phyloP scores from a whole-genome alignment of 2,329 filamentous ascomycete genomes.

The Seiridium cupressi region DNA sequence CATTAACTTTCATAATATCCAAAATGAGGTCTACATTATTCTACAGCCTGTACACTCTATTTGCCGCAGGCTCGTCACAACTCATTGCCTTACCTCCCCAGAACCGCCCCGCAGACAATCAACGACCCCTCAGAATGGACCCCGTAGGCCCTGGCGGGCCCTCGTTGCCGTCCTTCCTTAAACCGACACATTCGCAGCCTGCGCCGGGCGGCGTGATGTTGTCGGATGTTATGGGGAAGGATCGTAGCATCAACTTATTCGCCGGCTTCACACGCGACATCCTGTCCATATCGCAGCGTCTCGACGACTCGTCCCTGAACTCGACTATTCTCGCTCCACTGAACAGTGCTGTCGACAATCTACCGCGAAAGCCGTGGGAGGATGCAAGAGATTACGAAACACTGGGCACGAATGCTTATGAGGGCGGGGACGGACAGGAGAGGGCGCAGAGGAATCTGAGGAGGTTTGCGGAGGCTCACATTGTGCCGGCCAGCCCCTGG shows the following conservation, averaged over 20 bases:
- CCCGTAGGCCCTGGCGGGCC: conserved; percentile 14
- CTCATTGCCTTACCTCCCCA: conserved; percentile 18
- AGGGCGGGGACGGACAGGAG: conserved; percentile 71
- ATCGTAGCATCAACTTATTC: conserved; percentile 80
- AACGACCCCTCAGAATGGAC: conserved; percentile 30
- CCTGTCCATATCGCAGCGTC: conserved; percentile 62
- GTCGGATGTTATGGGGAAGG: conserved; percentile 79
- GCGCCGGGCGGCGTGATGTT: conserved; percentile 60
- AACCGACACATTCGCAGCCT: conserved; percentile 16
- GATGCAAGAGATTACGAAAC: conserved; percentile 69
- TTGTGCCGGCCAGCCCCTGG: conserved; percentile 78
- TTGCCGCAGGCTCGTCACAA: conserved; percentile 16
- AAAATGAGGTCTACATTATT: conserved; percentile 3
- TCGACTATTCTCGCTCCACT: conserved; percentile 85
- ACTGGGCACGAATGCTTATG: conserved; percentile 70
- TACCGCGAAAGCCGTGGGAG: conserved; percentile 88
- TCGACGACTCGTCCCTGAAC: conserved; percentile 65
- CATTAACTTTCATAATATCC: background rate
- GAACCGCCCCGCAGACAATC: conserved; percentile 16
- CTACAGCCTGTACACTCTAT: background rate
- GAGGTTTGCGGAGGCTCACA: conserved; percentile 82
- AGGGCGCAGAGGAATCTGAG: conserved; percentile 74
- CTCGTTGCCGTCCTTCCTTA: conserved; percentile 5
- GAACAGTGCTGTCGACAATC: conserved; percentile 74
- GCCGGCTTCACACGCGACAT: conserved; percentile 77